phyloP scores from a whole-genome alignment of 805 yeast genomes.

The Wickerhamiella bombiphila region DNA sequence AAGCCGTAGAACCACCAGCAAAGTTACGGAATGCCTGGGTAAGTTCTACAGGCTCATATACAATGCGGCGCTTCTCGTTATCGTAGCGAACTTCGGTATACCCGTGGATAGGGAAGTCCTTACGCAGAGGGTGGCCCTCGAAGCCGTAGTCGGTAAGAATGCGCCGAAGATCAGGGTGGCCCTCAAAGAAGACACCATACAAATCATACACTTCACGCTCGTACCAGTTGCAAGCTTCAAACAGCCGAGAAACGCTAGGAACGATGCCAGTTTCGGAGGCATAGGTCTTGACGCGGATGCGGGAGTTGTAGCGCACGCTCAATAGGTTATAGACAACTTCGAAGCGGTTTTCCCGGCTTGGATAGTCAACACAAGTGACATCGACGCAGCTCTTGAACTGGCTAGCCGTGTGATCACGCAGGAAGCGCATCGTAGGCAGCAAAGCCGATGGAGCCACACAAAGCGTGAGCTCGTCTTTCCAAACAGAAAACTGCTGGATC shows the following conservation, averaged over 20 bases:
- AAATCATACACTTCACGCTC: conserved; percentile 82
- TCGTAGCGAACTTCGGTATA: conserved; percentile 83
- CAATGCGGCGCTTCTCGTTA: conserved; percentile 78
- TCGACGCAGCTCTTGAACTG: conserved; percentile 70
- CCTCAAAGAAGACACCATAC: conserved; percentile 77
- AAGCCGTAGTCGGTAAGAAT: conserved; percentile 86
- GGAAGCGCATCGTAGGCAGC: conserved; percentile 52
- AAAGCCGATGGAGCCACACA: conserved; percentile 65
- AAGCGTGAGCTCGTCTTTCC: conserved; percentile 77
- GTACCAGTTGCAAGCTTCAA: conserved; percentile 76
- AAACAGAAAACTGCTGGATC: conserved; percentile 70
- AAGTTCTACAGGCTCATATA: conserved; percentile 78
- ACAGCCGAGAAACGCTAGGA: conserved; percentile 60
- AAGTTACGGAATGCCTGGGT: conserved; percentile 89
- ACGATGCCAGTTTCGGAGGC: conserved; percentile 73
- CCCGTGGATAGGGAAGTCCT: conserved; percentile 87
- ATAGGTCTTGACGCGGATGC: conserved; percentile 79
- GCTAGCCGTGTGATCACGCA: conserved; percentile 64
- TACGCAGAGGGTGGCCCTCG: conserved; percentile 82
- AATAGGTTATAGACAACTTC: conserved; percentile 76
- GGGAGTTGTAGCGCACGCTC: conserved; percentile 68
- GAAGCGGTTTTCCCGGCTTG: conserved; percentile 68
- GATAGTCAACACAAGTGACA: conserved; percentile 77
- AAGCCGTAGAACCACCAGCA: conserved; percentile 72
- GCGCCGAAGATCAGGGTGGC: conserved; percentile 80